Percentiles rank a stretch among this genome's conserved stretches.
Conservation (phyloP, 345 rosid genomes). For the Geranium brycei region DNA sequence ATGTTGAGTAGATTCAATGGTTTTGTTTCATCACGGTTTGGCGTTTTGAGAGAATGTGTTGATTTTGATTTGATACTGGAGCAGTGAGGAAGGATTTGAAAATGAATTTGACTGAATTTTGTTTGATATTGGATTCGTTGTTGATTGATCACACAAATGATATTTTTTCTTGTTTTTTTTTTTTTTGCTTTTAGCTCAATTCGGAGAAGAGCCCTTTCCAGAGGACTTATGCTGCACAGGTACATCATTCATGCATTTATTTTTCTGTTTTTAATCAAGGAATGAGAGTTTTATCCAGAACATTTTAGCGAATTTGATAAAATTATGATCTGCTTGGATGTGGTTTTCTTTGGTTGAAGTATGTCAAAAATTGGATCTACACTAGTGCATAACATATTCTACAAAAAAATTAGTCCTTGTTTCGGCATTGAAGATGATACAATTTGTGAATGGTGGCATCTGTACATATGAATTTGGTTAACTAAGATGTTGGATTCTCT, state of each 20-base stretch:
- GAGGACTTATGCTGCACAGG: constrained; percentile 94
- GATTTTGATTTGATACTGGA: not conserved
- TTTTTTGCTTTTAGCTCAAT: constrained; percentile 56
- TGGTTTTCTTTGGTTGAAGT: not conserved
- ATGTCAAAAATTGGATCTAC: too few species aligned
- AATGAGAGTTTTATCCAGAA: not conserved
- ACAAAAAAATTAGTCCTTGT: not conserved
- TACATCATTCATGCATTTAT: constrained; percentile 5
- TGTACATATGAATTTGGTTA: not conserved
- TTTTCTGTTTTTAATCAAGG: not conserved
- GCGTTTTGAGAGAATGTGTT: not conserved
- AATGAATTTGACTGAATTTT: too few species aligned
- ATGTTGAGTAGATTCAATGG: not conserved
- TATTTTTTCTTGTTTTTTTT: constrained; percentile 8
- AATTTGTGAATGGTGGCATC: not conserved
- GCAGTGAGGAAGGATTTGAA: not conserved
- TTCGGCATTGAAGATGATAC: not conserved
- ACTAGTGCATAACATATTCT: too few species aligned
- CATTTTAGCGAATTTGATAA: not conserved
- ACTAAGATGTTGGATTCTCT: not conserved
- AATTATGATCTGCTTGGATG: not conserved
- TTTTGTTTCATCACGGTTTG: too few species aligned
- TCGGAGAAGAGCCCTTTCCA: constrained; percentile 89
- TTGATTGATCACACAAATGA: constrained; percentile 4
- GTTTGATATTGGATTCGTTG: not conserved